A percentile compares a stretch with the other conserved stretches of the same genome.
These are phyloP conservation scores for Dactylellina cionopaga DNA, from an alignment of 2,329 filamentous ascomycete species.

Conservation along the genomic window DNA sequence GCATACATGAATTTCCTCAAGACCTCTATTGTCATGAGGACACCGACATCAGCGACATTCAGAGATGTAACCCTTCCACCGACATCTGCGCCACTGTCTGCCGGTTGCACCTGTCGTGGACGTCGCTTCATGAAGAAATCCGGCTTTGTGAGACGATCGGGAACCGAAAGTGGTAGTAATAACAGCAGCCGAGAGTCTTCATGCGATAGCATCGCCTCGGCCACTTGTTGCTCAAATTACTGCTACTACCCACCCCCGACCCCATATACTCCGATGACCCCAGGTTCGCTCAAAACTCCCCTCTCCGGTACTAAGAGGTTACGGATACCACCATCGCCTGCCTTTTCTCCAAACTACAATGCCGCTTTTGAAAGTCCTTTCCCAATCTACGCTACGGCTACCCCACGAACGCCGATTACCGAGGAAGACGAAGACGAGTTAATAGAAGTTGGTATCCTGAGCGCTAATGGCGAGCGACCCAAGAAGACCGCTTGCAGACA, in stretches of 20 bases:
- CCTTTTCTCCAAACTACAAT: conserved; percentile 66
- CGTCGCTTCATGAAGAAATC: conserved; percentile 62
- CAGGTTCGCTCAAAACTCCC: conserved; percentile 69
- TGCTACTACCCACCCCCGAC: conserved; percentile 68
- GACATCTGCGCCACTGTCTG: conserved; percentile 61
- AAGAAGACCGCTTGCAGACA: conserved; percentile 71
- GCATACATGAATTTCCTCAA: conserved; percentile 95
- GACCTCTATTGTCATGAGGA: conserved; percentile 78
- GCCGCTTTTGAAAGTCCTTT: conserved; percentile 70
- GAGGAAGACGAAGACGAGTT: conserved; percentile 73
- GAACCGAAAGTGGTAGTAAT: conserved; percentile 59
- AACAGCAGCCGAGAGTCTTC: conserved; percentile 61
- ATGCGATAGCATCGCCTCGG: conserved; percentile 67
- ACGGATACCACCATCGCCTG: conserved; percentile 80
- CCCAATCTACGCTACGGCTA: conserved; percentile 68
- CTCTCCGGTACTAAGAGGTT: conserved; percentile 70
- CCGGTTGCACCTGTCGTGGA: conserved; percentile 63
- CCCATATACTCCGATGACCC: conserved; percentile 68
- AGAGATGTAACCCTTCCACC: conserved; percentile 64
- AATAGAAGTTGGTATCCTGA: conserved; percentile 57
- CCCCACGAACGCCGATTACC: conserved; percentile 77
- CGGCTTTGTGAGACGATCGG: conserved; percentile 45
- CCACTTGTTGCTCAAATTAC: conserved; percentile 66
- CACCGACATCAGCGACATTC: conserved; percentile 66
- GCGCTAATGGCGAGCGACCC: conserved; percentile 63